These are phyloP conservation scores for Didymella glomerata DNA, from an alignment of 2,329 filamentous ascomycete species.

Conservation along the genomic window DNA sequence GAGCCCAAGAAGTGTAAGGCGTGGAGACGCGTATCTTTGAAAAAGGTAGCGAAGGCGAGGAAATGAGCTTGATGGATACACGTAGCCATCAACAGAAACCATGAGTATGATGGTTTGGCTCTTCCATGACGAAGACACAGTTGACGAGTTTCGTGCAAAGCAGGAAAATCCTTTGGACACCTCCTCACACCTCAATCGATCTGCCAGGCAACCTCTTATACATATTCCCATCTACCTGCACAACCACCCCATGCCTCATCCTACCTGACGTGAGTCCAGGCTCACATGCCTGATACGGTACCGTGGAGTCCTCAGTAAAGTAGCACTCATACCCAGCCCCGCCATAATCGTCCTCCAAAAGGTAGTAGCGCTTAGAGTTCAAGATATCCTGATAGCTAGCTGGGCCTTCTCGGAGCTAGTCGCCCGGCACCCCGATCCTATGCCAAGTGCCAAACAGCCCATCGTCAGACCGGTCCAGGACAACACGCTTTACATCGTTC, in stretches of 20 bases:
- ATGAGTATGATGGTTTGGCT: too few species aligned
- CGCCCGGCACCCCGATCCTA: not conserved
- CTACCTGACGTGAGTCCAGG: not conserved
- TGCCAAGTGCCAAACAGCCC: constrained; percentile 64
- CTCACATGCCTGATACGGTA: not conserved
- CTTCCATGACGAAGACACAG: not conserved
- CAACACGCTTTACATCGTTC: constrained; percentile 59
- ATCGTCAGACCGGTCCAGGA: constrained; percentile 58
- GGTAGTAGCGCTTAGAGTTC: not conserved
- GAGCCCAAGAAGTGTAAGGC: not conserved
- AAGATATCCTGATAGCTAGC: not conserved
- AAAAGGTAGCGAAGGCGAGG: not conserved
- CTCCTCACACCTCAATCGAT: not conserved
- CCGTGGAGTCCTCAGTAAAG: not conserved
- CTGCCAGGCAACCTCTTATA: not conserved
- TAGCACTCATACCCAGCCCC: not conserved
- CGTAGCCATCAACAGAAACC: too few species aligned
- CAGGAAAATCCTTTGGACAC: not conserved
- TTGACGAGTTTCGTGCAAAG: too few species aligned
- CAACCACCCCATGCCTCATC: not conserved
- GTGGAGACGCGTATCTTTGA: not conserved
- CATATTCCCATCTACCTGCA: not conserved
- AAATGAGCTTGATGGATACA: not conserved
- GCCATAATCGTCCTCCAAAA: not conserved
- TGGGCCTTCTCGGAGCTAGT: not conserved